Evolutionary conservation across 257 asterid species (phyloP), one percentile per base, ranked within the genome.

Genomic region (Plectranthus barbatus): DNA sequence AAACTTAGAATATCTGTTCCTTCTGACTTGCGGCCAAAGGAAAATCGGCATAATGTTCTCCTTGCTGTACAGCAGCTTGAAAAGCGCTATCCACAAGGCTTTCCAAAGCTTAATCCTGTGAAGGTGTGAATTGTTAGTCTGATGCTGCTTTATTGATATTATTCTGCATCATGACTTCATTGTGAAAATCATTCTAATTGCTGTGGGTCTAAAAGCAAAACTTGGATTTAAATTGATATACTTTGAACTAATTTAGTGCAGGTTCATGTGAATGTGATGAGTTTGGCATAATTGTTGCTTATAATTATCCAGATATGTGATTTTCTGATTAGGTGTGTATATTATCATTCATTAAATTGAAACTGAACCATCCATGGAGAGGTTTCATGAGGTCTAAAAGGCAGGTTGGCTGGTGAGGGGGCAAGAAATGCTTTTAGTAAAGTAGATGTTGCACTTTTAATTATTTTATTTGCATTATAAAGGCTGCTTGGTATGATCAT

Each of bases 91-190:
- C 95, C 91, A 0, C 82, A 83, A 70, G 97, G 99, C 73, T 82
- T 90, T 60, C 99, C 97, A 1, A 93, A 93, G 79, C 94, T 93
- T 65, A 84, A 85, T 76, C 95, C 95, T 57, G 84, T 84, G 59
- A 84, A 90, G 97, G 99, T 87, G 77, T 58, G 70, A 24, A 23
- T 54, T 62, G 12, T 36, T 66, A 23, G 19, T 59, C 34, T 75
- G 54, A 61, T 75, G 62, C 65, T 64, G 24, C 34, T 64, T 34
- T 49, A 18, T 45, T 65, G 29, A 13, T 48, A 7, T 46, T 40
- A 42, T 71, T 66, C 5, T 49, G 48, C 23, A n/a, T 74, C 29
- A 47, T 31, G 44, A 44, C 67, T 59, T 65, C 42, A 31, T 52
- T 21, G 20, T 18, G 41, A 52, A 59, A 60, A 59, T 39, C 21